Percentiles rank a stretch among this genome's conserved stretches.
Conservation (phyloP, 805 yeast genomes). For the Kuraishia hungarica region DNA sequence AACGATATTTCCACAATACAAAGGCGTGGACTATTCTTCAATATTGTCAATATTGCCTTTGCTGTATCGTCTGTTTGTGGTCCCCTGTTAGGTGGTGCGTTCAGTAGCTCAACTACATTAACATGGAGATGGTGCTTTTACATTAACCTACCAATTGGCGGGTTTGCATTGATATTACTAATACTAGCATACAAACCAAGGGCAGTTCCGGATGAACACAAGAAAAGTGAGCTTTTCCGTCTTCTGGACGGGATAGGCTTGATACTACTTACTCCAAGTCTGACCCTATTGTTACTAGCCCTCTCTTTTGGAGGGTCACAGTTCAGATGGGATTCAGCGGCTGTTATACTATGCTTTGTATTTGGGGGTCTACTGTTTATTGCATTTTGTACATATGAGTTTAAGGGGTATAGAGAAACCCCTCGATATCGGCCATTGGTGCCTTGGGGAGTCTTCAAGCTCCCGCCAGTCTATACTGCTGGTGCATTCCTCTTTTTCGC, state of each 20-base stretch:
- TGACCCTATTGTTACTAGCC: constrained; percentile 36
- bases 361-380: constrained; percentile 32
- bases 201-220: constrained; percentile 2
- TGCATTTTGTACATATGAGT: constrained; percentile 29
- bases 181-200: constrained; percentile 37
- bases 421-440: constrained; percentile 31
- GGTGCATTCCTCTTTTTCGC: constrained; percentile 15
- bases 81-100: constrained; percentile 61
- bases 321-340: constrained; percentile 47
- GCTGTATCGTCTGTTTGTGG: constrained; percentile 48
- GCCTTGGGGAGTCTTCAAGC: constrained; percentile 29
- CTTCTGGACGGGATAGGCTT: constrained; percentile 41
- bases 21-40: constrained; percentile 30
- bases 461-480: constrained; percentile 15
- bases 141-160: constrained; percentile 62
- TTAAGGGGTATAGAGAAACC: constrained; percentile 19
- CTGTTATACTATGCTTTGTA: constrained; percentile 38
- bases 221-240: background rate
- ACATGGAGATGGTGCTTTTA: constrained; percentile 76
- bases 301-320: constrained; percentile 44
- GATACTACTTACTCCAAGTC: constrained; percentile 28
- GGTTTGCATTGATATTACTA: constrained; percentile 30
- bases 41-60: constrained; percentile 33
- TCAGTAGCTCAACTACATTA: constrained; percentile 34
- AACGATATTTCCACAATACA: constrained; percentile 43